Evolutionary conservation across 139 green algal genomes (phyloP), one percentile per base, ranked within the genome.

Genomic region (Yamagishiella unicocca): DNA sequence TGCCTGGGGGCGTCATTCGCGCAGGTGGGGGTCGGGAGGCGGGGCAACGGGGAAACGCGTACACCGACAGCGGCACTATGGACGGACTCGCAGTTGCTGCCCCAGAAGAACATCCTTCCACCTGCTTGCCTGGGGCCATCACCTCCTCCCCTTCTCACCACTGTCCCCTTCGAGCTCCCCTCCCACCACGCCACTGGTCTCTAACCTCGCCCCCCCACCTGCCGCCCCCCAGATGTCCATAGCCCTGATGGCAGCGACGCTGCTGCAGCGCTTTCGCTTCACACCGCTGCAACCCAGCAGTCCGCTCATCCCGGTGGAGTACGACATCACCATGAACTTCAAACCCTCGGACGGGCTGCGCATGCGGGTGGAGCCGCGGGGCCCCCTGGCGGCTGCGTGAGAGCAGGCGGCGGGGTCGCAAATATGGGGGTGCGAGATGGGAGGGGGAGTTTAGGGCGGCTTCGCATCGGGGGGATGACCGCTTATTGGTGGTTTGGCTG

Each of bases 251-350:
- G 89, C 87, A 27, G 93, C 93, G 1, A 89, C 90, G 45, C 85
- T 95, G 43, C 70, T 95, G 87, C 90, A 95, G 83, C 88, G 72
- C 42, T 90, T 93, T 54, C 46, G 72, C 35, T 94, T 95, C 58
- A 76, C 74, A 29, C 85, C 92, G 7, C 53, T 94, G 68, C 67
- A 45, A 27, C 88, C 93, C 46, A 40, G 29, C 79, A 81, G 67
- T 6, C 83, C 54, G 62, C 80, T 90, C 68, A 90, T 95, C 43
- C 90, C 92, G 1, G 81, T 93, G 5, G 70, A 24, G 21, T 95
- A 95, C 50, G 92, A 95, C 88, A 95, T 95, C 88, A 95, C 93
- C 1, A 89, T 95, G 79, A 95, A 95, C 88, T 95, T 95, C 58
- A 74, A 88, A 22, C 83, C 87, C 45, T 90, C 89, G 9, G 78